Percentiles rank a stretch among this genome's conserved stretches.
These are phyloP conservation scores for Fusarium udum DNA, from an alignment of 2,329 filamentous ascomycete species.

Conservation along the genomic window DNA sequence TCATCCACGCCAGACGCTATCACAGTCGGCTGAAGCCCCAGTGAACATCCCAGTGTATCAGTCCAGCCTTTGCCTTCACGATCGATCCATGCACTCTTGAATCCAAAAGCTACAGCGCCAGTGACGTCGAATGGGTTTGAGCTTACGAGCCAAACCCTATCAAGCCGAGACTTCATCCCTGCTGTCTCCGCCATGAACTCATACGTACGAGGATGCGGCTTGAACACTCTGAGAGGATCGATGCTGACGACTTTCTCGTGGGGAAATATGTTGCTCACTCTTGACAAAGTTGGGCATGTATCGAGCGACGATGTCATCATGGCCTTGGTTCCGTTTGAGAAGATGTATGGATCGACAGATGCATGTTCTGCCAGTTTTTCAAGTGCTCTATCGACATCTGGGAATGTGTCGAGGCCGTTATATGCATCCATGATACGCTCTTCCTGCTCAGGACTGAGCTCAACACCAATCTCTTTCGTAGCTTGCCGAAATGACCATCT, in stretches of 20 bases:
- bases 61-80: conserved; percentile 70
- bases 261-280: conserved; percentile 47
- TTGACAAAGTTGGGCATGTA: conserved; percentile 54
- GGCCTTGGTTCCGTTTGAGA: conserved; percentile 73
- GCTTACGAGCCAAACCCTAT: conserved; percentile 73
- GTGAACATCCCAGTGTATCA: conserved; percentile 65
- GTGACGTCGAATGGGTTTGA: conserved; percentile 79
- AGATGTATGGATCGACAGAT: conserved; percentile 66
- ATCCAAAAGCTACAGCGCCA: conserved; percentile 68
- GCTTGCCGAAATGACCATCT: conserved; percentile 70
- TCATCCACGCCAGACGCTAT: conserved; percentile 66
- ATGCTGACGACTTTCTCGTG: conserved; percentile 65
- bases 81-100: conserved; percentile 75
- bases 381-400: conserved; percentile 68
- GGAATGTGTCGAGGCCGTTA: conserved; percentile 70
- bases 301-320: conserved; percentile 72
- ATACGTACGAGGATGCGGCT: conserved; percentile 72
- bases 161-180: conserved; percentile 56
- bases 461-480: conserved; percentile 63
- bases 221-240: conserved; percentile 68
- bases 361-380: conserved; percentile 53
- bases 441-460: conserved; percentile 56
- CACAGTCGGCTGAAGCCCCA: conserved; percentile 59
- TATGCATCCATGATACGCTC: conserved; percentile 69
- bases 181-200: conserved; percentile 63